These are phyloP conservation scores for Starmerella sirachaensis DNA, from an alignment of 805 yeast genomes.

Conservation along the genomic window DNA sequence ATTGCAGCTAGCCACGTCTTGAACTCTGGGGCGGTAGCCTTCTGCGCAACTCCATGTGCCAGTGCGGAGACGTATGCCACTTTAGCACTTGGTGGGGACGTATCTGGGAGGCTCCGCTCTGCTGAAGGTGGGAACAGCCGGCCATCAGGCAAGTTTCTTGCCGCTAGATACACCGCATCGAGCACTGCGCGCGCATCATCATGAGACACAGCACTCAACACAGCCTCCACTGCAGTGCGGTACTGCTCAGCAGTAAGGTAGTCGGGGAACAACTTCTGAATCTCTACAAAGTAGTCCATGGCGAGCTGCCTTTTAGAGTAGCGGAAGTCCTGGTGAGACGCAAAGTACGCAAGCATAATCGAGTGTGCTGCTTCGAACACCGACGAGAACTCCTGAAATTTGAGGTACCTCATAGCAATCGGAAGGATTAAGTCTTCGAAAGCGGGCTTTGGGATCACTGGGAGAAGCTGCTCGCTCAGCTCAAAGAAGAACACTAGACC, in stretches of 20 bases:
- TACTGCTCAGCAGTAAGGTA: conserved; percentile 44
- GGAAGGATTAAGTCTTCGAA: conserved; percentile 14
- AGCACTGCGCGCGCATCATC: conserved; percentile 32
- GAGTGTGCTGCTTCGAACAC: conserved; percentile 54
- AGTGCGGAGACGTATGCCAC: conserved; percentile 39
- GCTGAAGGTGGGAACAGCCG: conserved; percentile 27
- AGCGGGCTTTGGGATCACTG: conserved; percentile 4
- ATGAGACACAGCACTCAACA: conserved; percentile 37
- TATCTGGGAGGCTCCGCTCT: conserved; percentile 20
- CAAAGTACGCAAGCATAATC: conserved; percentile 35
- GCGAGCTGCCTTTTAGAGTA: conserved; percentile 24
- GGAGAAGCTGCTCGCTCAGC: conserved; percentile 17
- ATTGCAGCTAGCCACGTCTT: conserved; percentile 39
- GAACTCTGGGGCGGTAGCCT: conserved; percentile 34
- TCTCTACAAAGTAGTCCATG: conserved; percentile 35
- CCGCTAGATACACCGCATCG: conserved; percentile 32
- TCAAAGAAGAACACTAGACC: conserved; percentile 18
- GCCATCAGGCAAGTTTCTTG: conserved; percentile 29
- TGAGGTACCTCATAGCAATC: conserved; percentile 13
- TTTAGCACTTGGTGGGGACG: conserved; percentile 30
- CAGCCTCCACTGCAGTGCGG: conserved; percentile 43
- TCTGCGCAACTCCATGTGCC: conserved; percentile 42
- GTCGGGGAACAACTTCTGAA: conserved; percentile 45
- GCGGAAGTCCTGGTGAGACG: conserved; percentile 20
- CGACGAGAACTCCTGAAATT: conserved; percentile 19